Evolutionary conservation across 805 yeast species (phyloP).

Genomic region (Suhomyces faveliae): DNA sequence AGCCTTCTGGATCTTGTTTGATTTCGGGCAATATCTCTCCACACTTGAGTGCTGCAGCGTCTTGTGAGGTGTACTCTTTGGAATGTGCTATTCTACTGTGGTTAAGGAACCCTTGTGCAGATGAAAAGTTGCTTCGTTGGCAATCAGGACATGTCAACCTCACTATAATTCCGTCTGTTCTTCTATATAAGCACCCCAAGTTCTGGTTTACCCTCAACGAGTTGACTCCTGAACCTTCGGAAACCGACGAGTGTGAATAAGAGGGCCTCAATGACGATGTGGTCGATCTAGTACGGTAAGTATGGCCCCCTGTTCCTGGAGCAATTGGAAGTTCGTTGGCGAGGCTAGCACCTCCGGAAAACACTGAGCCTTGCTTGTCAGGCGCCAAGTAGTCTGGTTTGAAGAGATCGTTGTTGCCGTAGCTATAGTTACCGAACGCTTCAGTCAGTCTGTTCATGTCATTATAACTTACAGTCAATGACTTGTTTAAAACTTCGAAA

Average conservation of each 20-base stretch:
- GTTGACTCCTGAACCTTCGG: neutral
- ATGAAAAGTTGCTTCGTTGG: constrained; percentile 64
- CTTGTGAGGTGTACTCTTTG: constrained; percentile 69
- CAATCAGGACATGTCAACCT: constrained; percentile 68
- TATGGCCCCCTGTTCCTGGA: constrained; percentile 17
- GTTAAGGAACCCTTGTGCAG: constrained; percentile 78
- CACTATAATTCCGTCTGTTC: constrained; percentile 72
- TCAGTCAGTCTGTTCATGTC: constrained; percentile 16
- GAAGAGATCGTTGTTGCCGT: constrained; percentile 8
- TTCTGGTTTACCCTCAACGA: constrained; percentile 13
- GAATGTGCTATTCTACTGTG: constrained; percentile 74
- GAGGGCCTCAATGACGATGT: constrained; percentile 43
- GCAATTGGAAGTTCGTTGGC: neutral
- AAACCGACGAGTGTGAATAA: constrained; percentile 1
- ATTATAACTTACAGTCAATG: constrained; percentile 34
- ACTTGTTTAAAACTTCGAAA: constrained; percentile 33
- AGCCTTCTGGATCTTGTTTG: constrained; percentile 58
- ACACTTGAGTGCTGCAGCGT: constrained; percentile 68
- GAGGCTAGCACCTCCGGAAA: neutral
- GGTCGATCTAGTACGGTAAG: constrained; percentile 50
- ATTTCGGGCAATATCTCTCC: constrained; percentile 53
- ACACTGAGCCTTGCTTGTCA: constrained; percentile 1
- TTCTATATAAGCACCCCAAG: constrained; percentile 54
- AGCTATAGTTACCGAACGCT: constrained; percentile 5
- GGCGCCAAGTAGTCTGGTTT: constrained; percentile 8